Percentiles rank a stretch among this genome's conserved stretches.
Evolutionary conservation across 495 filamentous ascomycete genomes (phyloP).

Genomic region (Penicillium ucsense): DNA sequence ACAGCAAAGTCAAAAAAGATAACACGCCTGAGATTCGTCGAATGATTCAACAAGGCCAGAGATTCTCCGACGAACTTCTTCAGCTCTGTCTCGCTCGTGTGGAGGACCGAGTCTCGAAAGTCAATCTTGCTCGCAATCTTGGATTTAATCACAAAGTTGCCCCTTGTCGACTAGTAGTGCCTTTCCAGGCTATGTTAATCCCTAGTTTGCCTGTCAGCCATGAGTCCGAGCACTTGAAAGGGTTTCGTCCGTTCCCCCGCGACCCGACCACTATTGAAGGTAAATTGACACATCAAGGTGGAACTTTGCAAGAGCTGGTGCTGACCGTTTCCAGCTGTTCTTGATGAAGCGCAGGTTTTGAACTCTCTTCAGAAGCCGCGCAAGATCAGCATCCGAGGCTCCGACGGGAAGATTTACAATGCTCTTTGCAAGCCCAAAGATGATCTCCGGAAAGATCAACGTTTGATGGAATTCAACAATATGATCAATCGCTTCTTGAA

Average conservation of each 20-base stretch:
- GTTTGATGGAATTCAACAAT: constrained; percentile 97
- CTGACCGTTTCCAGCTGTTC: constrained; percentile 46
- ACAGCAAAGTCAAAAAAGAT: constrained; percentile 36
- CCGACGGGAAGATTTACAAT: constrained; percentile 78
- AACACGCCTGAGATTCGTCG: constrained; percentile 46
- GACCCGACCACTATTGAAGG: constrained; percentile 51
- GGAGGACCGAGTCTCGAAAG: constrained; percentile 56
- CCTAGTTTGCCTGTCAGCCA: constrained; percentile 70
- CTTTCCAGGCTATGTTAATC: constrained; percentile 73
- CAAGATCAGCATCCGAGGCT: constrained; percentile 79
- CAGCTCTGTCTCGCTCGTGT: constrained; percentile 65
- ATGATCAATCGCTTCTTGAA: constrained; percentile 95
- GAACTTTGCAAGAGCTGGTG: constrained; percentile 22
- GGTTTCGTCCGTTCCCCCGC: constrained; percentile 74
- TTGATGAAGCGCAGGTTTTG: constrained; percentile 80
- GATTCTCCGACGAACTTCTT: constrained; percentile 75
- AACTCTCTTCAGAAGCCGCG: constrained; percentile 86
- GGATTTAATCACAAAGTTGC: constrained; percentile 75
- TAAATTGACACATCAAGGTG: constrained; percentile 11
- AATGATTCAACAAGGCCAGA: constrained; percentile 69
- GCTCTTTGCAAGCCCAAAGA: constrained; percentile 97
- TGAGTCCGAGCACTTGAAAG: constrained; percentile 53
- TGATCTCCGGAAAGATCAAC: constrained; percentile 91
- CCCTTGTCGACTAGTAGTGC: constrained; percentile 77
- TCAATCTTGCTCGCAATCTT: constrained; percentile 65